These are phyloP conservation scores for Rusavskia elegans DNA, from an alignment of 495 filamentous ascomycete species.

Conservation along the genomic window DNA sequence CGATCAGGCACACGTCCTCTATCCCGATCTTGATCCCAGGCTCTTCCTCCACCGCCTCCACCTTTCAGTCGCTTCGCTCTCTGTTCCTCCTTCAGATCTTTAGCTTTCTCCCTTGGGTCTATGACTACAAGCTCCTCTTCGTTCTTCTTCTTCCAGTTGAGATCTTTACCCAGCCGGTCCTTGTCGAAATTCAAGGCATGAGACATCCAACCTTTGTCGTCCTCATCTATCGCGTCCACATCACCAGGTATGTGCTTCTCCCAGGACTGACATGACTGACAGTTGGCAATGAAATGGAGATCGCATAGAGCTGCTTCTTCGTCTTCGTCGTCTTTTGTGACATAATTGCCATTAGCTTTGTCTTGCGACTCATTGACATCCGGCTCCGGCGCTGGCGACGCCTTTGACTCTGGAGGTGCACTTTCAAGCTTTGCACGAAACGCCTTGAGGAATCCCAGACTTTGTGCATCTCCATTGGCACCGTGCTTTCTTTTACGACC, in stretches of 20 bases:
- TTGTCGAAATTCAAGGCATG: conserved; percentile 76
- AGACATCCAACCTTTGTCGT: conserved; percentile 38
- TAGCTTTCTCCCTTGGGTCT: conserved; percentile 77
- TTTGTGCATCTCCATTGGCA: conserved; percentile 26
- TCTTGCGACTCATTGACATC: conserved; percentile 2
- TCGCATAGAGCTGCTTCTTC: conserved; percentile 67
- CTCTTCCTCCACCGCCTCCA: conserved; percentile 29
- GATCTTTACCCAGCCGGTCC: conserved; percentile 79
- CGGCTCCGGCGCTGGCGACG: conserved; percentile 14
- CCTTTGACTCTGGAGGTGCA: conserved; percentile 24
- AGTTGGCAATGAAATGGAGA: conserved; percentile 83
- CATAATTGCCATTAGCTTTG: background rate
- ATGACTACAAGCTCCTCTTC: conserved; percentile 86
- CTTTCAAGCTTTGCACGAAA: conserved; percentile 67
- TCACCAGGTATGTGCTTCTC: conserved; percentile 31
- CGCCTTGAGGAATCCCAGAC: conserved; percentile 52
- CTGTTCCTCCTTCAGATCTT: conserved; percentile 50
- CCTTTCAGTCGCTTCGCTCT: conserved; percentile 33
- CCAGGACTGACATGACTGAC: conserved; percentile 79
- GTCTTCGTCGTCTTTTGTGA: conserved; percentile 17
- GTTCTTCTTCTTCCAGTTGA: conserved; percentile 77
- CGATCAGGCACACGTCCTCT: conserved; percentile 5
- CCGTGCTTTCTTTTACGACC: conserved; percentile 65
- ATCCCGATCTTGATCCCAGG: conserved; percentile 38
- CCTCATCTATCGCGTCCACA: conserved; percentile 42